phyloP scores from a whole-genome alignment of 345 rosid genomes.

The Turnera subulata region DNA sequence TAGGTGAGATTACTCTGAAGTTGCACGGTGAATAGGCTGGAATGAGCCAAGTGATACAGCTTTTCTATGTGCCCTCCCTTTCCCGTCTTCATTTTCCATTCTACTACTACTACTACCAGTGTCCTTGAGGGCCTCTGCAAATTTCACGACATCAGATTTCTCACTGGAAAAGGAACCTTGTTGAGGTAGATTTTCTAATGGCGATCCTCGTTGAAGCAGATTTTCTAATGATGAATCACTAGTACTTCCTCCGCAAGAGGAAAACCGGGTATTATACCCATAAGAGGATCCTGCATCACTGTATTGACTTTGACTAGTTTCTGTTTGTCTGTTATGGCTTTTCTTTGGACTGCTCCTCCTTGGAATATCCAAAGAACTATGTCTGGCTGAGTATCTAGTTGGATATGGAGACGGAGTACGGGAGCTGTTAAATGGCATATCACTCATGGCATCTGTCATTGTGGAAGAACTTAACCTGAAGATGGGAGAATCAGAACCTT shows the following conservation, averaged over 20 bases:
- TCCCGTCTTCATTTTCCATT: conserved; percentile 18
- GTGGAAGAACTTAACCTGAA: conserved; percentile 29
- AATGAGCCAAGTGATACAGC: conserved; percentile 34
- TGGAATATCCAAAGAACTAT: conserved; percentile 50
- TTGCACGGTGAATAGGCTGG: not conserved
- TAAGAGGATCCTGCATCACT: conserved; percentile 27
- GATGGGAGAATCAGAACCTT: conserved; percentile 28
- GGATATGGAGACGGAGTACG: conserved; percentile 29
- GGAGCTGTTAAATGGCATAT: conserved; percentile 16
- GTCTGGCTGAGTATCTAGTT: conserved; percentile 18
- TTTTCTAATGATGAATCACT: conserved; percentile 7
- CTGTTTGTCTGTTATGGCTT: conserved; percentile 34
- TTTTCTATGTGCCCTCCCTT: conserved; percentile 32
- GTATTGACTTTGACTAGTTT: conserved; percentile 17
- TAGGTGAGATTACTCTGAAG: conserved; percentile 12
- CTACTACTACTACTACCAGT: conserved; percentile 17
- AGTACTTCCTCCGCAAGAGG: conserved; percentile 8
- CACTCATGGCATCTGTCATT: conserved; percentile 20
- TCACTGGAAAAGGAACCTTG: conserved; percentile 4
- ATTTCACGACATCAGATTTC: conserved; percentile 56
- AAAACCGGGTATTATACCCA: conserved; percentile 14
- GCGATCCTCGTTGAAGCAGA: conserved; percentile 16
- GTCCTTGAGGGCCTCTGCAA: conserved; percentile 52
- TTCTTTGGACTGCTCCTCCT: conserved; percentile 31
- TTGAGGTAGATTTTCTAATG: conserved; percentile 9